Evolutionary conservation across 352 stramenopile genomes (phyloP).

Genomic region (Phytophthora kernoviae): DNA sequence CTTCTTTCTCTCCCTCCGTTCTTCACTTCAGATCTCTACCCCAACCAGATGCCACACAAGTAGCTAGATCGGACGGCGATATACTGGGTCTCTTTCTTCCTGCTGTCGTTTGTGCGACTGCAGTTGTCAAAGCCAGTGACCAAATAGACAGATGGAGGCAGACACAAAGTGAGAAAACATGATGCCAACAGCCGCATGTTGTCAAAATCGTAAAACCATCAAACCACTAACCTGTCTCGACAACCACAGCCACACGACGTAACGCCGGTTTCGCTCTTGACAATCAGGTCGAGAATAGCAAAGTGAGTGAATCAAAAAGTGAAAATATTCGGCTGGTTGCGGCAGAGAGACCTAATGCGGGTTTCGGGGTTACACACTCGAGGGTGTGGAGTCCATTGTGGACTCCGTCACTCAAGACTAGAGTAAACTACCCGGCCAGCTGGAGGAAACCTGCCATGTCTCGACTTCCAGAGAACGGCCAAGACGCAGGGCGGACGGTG

Average conservation of each 20-base stretch:
- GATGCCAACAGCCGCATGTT: neutral
- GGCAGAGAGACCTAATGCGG: constrained; percentile 29
- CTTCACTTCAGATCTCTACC: constrained; percentile 7
- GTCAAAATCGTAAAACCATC: constrained; percentile 25
- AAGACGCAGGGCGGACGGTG: neutral
- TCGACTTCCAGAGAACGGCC: constrained; percentile 25
- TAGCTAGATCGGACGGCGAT: neutral
- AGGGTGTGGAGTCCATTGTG: constrained; percentile 11
- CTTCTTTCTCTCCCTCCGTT: constrained; percentile 23
- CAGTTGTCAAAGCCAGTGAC: constrained; percentile 6
- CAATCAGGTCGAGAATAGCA: neutral
- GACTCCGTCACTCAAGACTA: constrained; percentile 10
- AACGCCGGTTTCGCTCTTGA: constrained; percentile 25
- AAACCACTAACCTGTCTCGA: constrained; percentile 34
- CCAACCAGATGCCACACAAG: neutral
- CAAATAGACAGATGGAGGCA: constrained; percentile 21
- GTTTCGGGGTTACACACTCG: constrained; percentile 10
- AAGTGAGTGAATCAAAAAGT: constrained; percentile 25
- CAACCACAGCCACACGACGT: constrained; percentile 18
- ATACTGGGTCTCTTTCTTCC: neutral
- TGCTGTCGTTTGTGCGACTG: neutral
- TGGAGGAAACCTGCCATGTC: constrained; percentile 24
- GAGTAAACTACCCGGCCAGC: constrained; percentile 16
- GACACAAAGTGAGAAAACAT: constrained; percentile 27
- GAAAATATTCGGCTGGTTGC: constrained; percentile 8